Evolutionary conservation across 1,284 basidiomycete species (phyloP), one percentile per base, ranked within the genome.

Genomic region (Apiotrichum akiyoshidainum): DNA sequence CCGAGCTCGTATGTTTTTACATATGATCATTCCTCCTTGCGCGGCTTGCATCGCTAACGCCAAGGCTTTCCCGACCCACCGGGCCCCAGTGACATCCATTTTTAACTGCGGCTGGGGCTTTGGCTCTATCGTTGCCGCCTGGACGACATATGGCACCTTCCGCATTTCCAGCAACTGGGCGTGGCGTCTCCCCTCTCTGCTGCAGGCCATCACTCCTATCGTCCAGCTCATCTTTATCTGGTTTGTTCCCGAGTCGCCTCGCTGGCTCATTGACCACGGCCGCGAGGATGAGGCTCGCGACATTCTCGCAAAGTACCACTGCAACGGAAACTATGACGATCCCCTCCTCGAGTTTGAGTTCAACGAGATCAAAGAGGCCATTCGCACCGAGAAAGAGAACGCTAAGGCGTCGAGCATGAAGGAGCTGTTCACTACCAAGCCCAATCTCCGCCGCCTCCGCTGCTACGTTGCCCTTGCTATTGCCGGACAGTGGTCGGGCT

Each of bases 271-370:
- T 9, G 55, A 70, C 42, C 58, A 65, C 40, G 61, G 63, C n/a
- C 52, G 60, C 52, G 59, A 60, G 22, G 54, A 60, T 17, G 22
- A 52, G 42, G 63, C 63, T 1, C 34, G 95, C 39, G 92, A 92
- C 1, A 94, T 96, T 80, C 82, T 97, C 34, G 88, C 90, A 41
- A 92, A 92, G 74, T 92, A 91, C 71, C 93, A 96, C 63, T 69
- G 66, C 53, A 57, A 58, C 35, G 65, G 64, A 7, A 54, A 69
- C 59, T 16, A 31, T 17, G 39, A 68, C 21, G 74, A 78, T 61
- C 69, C 71, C 2, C 64, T 78, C 34, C 68, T 77, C n/a, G 59
- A 61, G 13, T 74, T 67, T 58, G 77, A 79, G 60, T 62, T 66
- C 35, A 61, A 69, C 26, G 78, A 78, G 62, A 78, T 78, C 66